Evolutionary conservation across 2,329 filamentous ascomycete species (phyloP).

Genomic region (Sclerotiophoma versabilis): DNA sequence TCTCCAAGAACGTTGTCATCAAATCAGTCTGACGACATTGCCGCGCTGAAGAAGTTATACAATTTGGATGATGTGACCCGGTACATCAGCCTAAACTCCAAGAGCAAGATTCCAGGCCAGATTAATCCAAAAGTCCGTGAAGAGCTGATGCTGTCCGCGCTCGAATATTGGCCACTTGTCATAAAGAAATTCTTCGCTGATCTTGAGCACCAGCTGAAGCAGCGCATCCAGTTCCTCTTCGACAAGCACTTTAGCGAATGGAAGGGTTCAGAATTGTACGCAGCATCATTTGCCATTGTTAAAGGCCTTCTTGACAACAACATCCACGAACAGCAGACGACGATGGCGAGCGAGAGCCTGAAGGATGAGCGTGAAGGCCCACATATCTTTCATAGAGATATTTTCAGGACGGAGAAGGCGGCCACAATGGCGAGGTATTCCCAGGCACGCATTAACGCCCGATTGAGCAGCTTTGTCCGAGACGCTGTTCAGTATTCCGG

Average conservation of each 20-base stretch:
- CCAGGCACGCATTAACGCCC: slow-evolving; percentile 31
- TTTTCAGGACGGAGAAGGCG: slow-evolving; percentile 27
- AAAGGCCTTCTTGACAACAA: slow-evolving; percentile 34
- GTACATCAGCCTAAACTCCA: slow-evolving; percentile 33
- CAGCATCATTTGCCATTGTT: slow-evolving; percentile 31
- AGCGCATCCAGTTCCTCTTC: slow-evolving; percentile 33
- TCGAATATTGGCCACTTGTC: slow-evolving; percentile 42
- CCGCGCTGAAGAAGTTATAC: slow-evolving; percentile 23
- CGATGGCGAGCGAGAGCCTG: slow-evolving; percentile 35
- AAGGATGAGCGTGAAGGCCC: slow-evolving; percentile 46
- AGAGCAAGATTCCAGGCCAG: slow-evolving; percentile 43
- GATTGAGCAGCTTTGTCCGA: slow-evolving; percentile 37
- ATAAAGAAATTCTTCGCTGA: slow-evolving; percentile 36
- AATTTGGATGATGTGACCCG: slow-evolving; percentile 40
- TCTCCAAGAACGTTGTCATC: background rate
- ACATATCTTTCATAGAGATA: slow-evolving; percentile 40
- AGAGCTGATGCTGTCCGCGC: slow-evolving; percentile 34
- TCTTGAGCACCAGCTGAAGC: slow-evolving; percentile 20
- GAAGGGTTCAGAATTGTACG: slow-evolving; percentile 39
- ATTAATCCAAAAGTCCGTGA: slow-evolving; percentile 46
- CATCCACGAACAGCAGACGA: slow-evolving; percentile 33
- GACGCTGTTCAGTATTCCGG: slow-evolving; percentile 21
- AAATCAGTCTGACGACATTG: slow-evolving; percentile 1
- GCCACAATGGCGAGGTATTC: slow-evolving; percentile 29
- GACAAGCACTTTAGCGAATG: slow-evolving; percentile 32